Evolutionary conservation across 768 basidiomycete species (phyloP).

Genomic region (Gautieria morchelliformis): DNA sequence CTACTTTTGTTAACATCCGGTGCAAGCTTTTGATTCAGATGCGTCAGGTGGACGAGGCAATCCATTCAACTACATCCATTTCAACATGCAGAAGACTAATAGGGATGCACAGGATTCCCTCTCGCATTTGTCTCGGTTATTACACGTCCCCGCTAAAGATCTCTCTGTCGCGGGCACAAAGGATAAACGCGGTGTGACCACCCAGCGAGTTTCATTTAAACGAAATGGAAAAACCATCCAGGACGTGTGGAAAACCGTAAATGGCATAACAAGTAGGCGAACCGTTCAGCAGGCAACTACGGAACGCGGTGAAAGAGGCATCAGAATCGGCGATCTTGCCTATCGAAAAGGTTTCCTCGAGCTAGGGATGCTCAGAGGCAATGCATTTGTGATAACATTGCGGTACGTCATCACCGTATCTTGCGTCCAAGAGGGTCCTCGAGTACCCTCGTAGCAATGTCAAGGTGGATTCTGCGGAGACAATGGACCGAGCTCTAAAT

Average conservation of each 20-base stretch:
- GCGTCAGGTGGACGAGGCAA: constrained; percentile 3
- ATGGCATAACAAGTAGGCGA: constrained; percentile 52
- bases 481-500: constrained; percentile 64
- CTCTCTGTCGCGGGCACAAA: constrained; percentile 92
- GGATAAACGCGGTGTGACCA: constrained; percentile 95
- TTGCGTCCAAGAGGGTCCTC: not conserved
- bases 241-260: constrained; percentile 77
- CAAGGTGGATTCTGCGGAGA: constrained; percentile 62
- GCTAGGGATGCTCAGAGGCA: constrained; percentile 94
- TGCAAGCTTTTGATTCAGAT: too few species aligned
- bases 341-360: constrained; percentile 80
- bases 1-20: not conserved
- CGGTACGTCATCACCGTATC: constrained; percentile 42
- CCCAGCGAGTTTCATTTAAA: constrained; percentile 79
- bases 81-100: constrained; percentile 95
- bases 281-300: constrained; percentile 47
- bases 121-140: constrained; percentile 60
- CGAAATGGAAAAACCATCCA: constrained; percentile 70
- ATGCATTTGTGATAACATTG: constrained; percentile 89
- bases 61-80: constrained; percentile 72
- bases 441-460: constrained; percentile 55
- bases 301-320: constrained; percentile 80
- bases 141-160: constrained; percentile 74
- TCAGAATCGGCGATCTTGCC: constrained; percentile 79
- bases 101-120: constrained; percentile 95